Evolutionary conservation across 331 rosid species (phyloP), one percentile per base, ranked within the genome.

Genomic region (Quercus lobata): DNA sequence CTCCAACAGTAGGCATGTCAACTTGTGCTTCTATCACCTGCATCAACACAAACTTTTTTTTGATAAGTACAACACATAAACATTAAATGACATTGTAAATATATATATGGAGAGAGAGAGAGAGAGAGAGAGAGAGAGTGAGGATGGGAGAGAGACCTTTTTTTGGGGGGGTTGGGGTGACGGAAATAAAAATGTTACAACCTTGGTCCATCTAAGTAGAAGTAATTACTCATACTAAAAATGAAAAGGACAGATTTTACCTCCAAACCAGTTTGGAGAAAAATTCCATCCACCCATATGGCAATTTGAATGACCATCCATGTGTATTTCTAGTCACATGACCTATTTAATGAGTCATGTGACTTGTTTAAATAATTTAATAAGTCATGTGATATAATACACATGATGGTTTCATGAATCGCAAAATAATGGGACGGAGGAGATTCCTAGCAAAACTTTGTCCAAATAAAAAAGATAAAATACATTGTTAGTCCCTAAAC

Each of bases 1-100:
- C 90, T 81, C 98, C 99, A 54, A 90, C 68, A 25, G 93, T 86
- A 56, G 94, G 92, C 98, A 96, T 96, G 83, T 93, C 98, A 74
- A 85, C 86, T 15, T 96, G 97, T 66, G 99, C 97, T 88, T 96
- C 99, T 81, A 96, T 96, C 86, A 96, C 93, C 99, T 96, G 90
- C 84, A 78, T 71, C 63, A 61, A 27, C 68, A 75, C 22, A 25
- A 25, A 25, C 27, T 25, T 25, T 25, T 25, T 25, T 25, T 25
- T 25, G 27, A 25, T 25, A 25, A 25, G 27, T 25, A 25, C 63
- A 61, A 27, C 68, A 75, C 22, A 70, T 17, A 75, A 6, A 17
- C n/a, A 44, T 41, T 22, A 32, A 21, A 71, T 27, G 27, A 46
- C 27, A 41, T 41, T 41, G 49, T 2, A 41, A 9, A 41, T 9